Base-by-base conservation (phyloP, 2,329 filamentous ascomycete genomes). In the Immersiporthe knoxdaviesiana region DNA sequence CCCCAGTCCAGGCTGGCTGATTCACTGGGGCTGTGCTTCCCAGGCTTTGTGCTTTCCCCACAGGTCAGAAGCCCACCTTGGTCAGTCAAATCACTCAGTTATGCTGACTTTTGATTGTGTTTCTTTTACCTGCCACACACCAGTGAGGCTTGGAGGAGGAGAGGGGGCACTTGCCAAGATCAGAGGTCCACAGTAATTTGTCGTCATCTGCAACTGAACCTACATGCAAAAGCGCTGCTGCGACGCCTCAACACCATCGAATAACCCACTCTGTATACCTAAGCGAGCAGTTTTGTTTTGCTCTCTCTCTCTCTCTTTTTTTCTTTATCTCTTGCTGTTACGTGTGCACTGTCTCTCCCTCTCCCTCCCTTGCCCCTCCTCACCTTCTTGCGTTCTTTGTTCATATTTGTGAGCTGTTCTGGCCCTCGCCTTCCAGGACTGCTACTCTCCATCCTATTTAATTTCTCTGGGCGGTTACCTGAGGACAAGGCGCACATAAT, bases 101-200 rank as follows among this genome's bases (percentile, higher is more conserved):
- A 71, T 68, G 62, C 69, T 70, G 52, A 68, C 63, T 52, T 52
- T 35, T 54, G 52, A 63, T 62, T 62, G 18, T 39, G 10, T 39
- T 24, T 27, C 16, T 5, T 41, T 44, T 5, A 30, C 30, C 61
- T 63, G 37, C 59, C 59, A 62, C 59, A 16, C 32, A 39, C 21
- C 44, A 10, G 21, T 59, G 35, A 63, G 62, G 58, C 63, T 62
- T 37, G 63, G n/a, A n/a, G 35, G 35, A 35, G 62, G 39, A 47
- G 44, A 18, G 44, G 44, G 18, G 44, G 44, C 21, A 6, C 64
- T 24, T 47, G 61, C 60, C 62, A 47, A 63, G 60, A 54, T 63
- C 60, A 56, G 52, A 61, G 56, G 35, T 24, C 63, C 68, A 61
- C 62, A 67, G 54, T 63, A 50, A 60, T 67, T 37, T 41, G 35